Percentiles rank a stretch among this genome's conserved stretches.
Conservation (phyloP, 768 basidiomycete genomes). For the Xanthoconium stramineum region DNA sequence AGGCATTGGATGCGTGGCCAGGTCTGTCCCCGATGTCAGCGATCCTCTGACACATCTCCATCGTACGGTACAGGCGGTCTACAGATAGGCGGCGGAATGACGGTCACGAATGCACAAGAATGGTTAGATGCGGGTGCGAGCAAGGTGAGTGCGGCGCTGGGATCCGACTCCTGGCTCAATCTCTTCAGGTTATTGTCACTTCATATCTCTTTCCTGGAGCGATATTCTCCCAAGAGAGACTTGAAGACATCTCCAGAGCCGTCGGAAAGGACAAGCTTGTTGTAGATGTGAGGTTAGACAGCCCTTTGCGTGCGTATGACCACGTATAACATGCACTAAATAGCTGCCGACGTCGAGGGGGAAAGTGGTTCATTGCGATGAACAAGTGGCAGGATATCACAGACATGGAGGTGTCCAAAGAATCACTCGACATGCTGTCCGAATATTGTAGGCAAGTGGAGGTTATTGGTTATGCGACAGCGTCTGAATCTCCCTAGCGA, state of each 20-base stretch:
- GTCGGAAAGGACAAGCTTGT: slow-evolving; percentile 88
- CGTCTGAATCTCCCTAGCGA: slow-evolving; percentile 54
- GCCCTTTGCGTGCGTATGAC: neutral
- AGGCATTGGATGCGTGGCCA: slow-evolving; percentile 83
- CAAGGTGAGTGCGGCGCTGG: slow-evolving; percentile 54
- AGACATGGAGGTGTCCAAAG: slow-evolving; percentile 87
- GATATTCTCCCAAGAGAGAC: slow-evolving; percentile 70
- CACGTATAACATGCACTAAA: neutral
- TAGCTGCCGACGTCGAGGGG: slow-evolving; percentile 78
- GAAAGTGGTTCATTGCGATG: slow-evolving; percentile 93
- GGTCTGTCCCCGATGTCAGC: slow-evolving; percentile 37
- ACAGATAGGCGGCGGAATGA: slow-evolving; percentile 94
- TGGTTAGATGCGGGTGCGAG: slow-evolving; percentile 91
- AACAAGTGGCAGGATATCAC: slow-evolving; percentile 98
- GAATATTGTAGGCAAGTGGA: slow-evolving; percentile 70
- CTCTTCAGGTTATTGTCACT: slow-evolving; percentile 87
- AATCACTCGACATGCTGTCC: slow-evolving; percentile 72
- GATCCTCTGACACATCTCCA: neutral
- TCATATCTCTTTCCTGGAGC: slow-evolving; percentile 89
- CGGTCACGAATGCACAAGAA: slow-evolving; percentile 66
- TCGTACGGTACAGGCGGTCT: slow-evolving; percentile 52
- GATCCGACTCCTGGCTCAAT: slow-evolving; percentile 6
- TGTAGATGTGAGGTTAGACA: slow-evolving; percentile 83
- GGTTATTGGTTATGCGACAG: neutral
- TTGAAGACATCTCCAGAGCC: slow-evolving; percentile 55